These are phyloP conservation scores for Solanum peruvianum DNA, from an alignment of 257 asterid genomes.

Conservation along the genomic window DNA sequence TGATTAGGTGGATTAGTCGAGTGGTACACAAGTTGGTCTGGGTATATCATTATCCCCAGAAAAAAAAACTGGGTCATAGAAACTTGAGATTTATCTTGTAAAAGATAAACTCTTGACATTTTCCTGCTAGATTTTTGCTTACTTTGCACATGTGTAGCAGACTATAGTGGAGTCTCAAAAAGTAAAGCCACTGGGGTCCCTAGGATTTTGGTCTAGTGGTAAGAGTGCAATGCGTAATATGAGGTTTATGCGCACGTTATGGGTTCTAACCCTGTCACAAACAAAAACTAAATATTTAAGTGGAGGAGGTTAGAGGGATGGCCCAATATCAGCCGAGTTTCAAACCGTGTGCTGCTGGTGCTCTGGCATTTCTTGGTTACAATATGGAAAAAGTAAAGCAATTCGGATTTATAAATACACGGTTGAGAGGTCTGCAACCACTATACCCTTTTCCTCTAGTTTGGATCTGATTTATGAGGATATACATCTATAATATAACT, in stretches of 20 bases:
- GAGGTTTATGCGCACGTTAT: background rate
- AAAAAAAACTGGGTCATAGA: background rate
- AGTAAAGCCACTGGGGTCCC: background rate
- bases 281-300: background rate
- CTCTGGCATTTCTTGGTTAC: background rate
- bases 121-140: background rate
- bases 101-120: background rate
- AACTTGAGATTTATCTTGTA: background rate
- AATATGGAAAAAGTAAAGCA: background rate
- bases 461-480: background rate
- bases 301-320: background rate
- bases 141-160: background rate
- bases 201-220: background rate
- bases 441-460: background rate
- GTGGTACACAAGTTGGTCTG: background rate
- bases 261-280: background rate
- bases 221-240: background rate
- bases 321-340: background rate
- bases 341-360: background rate
- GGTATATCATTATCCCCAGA: background rate
- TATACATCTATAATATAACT: background rate
- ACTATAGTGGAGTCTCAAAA: background rate
- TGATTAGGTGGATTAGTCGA: background rate
- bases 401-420: background rate
- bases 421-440: background rate